Evolutionary conservation across 495 filamentous ascomycete genomes (phyloP).

Genomic region (Thozetella sp.): DNA sequence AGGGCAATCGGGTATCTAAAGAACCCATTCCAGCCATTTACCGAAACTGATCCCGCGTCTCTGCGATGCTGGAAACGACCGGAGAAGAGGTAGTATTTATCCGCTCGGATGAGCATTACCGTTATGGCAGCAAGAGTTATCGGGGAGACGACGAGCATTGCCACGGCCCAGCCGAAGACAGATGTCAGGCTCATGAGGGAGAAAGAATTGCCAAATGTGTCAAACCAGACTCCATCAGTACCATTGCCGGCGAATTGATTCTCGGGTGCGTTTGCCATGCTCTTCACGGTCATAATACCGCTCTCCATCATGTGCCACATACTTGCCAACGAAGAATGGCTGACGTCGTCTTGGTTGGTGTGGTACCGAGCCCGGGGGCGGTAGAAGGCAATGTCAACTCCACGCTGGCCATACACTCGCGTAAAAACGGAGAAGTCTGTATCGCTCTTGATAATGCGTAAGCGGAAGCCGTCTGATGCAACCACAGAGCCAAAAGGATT

Average conservation of each 20-base stretch:
- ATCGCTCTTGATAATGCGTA: constrained; percentile 69
- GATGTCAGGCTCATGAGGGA: constrained; percentile 74
- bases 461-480: constrained; percentile 74
- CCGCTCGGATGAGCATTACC: constrained; percentile 61
- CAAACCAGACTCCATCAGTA: constrained; percentile 81
- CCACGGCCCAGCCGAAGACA: constrained; percentile 78
- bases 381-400: constrained; percentile 85
- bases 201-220: constrained; percentile 75
- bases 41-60: constrained; percentile 54
- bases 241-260: constrained; percentile 64
- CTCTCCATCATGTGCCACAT: constrained; percentile 88
- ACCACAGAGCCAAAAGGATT: constrained; percentile 79
- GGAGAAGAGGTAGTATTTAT: constrained; percentile 75
- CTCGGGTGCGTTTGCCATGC: constrained; percentile 65
- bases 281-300: constrained; percentile 67
- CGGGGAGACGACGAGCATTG: constrained; percentile 72
- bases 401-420: constrained; percentile 70
- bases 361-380: constrained; percentile 81
- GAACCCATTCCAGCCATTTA: constrained; percentile 74
- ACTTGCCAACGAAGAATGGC: constrained; percentile 70
- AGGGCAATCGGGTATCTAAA: constrained; percentile 77
- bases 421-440: constrained; percentile 85
- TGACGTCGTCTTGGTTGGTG: constrained; percentile 78
- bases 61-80: constrained; percentile 55
- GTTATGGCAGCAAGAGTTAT: constrained; percentile 64